Evolutionary conservation across 805 yeast genomes (phyloP).

Genomic region (Teunomyces kruisii): DNA sequence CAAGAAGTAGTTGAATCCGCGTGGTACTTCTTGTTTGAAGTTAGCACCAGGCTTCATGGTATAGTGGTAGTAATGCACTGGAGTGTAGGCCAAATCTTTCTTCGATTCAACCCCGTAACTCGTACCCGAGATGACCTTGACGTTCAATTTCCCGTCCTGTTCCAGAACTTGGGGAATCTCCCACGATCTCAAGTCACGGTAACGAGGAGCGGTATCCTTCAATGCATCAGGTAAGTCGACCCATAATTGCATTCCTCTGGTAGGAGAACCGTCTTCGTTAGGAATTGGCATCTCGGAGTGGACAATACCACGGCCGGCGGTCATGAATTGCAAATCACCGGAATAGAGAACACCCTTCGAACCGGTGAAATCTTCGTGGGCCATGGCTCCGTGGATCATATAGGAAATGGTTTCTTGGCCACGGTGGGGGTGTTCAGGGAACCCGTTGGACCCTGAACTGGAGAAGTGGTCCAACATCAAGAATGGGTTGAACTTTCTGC

Average conservation of each 20-base stretch:
- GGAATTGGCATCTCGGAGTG: constrained; percentile 84
- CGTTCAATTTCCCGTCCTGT: constrained; percentile 57
- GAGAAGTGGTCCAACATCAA: constrained; percentile 78
- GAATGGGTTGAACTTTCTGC: constrained; percentile 80
- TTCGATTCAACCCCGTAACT: constrained; percentile 73
- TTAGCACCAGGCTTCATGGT: constrained; percentile 63
- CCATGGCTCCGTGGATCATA: constrained; percentile 62
- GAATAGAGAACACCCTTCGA: constrained; percentile 71
- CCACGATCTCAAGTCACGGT: constrained; percentile 67
- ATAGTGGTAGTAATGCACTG: constrained; percentile 71
- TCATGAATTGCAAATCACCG: constrained; percentile 92
- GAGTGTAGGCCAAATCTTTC: constrained; percentile 78
- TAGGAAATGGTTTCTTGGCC: constrained; percentile 83
- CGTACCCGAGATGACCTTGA: constrained; percentile 76
- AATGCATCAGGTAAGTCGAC: constrained; percentile 71
- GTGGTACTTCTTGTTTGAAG: constrained; percentile 59
- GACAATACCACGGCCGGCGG: constrained; percentile 85
- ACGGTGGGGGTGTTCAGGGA: constrained; percentile 82
- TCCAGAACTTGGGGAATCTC: constrained; percentile 73
- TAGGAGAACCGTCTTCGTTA: constrained; percentile 42
- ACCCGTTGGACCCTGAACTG: constrained; percentile 65
- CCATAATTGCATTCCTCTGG: constrained; percentile 81
- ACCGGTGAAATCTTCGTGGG: constrained; percentile 88
- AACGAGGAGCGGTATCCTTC: constrained; percentile 68
- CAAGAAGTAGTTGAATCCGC: constrained; percentile 64